Conservation (phyloP, 345 rosid species). For the Ricinus communis region DNA sequence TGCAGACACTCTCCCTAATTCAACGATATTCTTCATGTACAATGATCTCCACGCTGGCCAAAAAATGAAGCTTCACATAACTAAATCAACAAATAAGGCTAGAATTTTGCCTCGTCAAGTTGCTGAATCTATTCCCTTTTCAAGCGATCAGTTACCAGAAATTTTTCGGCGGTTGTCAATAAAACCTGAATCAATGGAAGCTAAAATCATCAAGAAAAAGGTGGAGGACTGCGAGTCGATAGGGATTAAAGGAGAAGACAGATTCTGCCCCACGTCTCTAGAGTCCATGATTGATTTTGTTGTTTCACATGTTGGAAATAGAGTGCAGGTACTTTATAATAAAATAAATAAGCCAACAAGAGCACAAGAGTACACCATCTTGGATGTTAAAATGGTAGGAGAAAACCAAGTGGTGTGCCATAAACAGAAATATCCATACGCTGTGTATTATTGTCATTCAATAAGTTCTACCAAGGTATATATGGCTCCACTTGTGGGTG, state of each 20-base stretch:
- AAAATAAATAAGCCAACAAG: background rate
- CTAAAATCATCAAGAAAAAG: background rate
- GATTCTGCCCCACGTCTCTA: background rate
- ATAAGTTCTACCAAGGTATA: background rate
- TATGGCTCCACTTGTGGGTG: background rate
- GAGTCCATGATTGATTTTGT: background rate
- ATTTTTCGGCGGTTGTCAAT: background rate
- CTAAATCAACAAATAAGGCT: conserved; percentile 1
- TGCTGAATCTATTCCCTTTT: background rate
- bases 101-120: background rate
- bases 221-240: background rate
- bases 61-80: background rate
- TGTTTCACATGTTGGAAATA: background rate
- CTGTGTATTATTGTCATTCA: background rate
- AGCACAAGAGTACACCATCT: background rate
- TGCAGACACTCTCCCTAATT: background rate
- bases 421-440: background rate
- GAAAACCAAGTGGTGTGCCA: background rate
- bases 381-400: background rate
- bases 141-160: background rate
- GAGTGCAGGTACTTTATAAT: background rate
- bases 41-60: background rate
- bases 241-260: background rate
- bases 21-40: background rate
- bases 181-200: background rate